Evolutionary conservation across 805 yeast genomes (phyloP), one percentile per base, ranked within the genome.

Genomic region (Debaryomyces castellii): DNA sequence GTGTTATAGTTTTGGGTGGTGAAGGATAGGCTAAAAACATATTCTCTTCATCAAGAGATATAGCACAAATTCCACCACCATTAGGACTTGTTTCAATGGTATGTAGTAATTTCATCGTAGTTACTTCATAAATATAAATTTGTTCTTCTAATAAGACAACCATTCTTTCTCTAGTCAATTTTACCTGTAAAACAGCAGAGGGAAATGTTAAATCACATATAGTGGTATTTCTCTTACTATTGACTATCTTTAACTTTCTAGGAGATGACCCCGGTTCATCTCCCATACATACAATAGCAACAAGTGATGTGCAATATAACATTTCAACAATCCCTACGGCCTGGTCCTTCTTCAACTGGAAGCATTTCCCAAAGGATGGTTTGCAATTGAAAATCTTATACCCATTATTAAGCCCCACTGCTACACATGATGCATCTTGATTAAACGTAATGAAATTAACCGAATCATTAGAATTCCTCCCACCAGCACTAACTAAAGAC

Each of bases 221-320:
- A 7, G 76, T 71, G 6, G 72, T 59, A 33, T 63, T 66, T 44
- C 91, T 76, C 61, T 88, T 89, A 1, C 96, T 88, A 67, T 94
- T 94, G 46, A 91, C 73, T 44, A 92, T 83, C 58, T 83, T 83
- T 48, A 92, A 75, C 52, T 90, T 81, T 49, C 97, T 75, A n/a
- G 96, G 95, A 7, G 89, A 81, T 14, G 82, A 74, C 6, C 76
- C 76, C 4, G 87, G 83, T 50, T 79, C 85, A 45, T 83, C 88
- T 2, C 91, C 92, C 41, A 81, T 69, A 6, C 90, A 92, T 2
- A 89, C 96, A 5, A 89, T 70, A 0, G 96, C 97, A 20, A 94
- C 79, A 32, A 92, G 73, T 5, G 96, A 86, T 0, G 98, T 89
- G 36, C 90, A 77, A 59, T 90, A 92, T 21, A 92, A 77, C 97